These are phyloP conservation scores for Mucor velutinosus DNA, from an alignment of 371 early-diverging fungal species.

Conservation along the genomic window DNA sequence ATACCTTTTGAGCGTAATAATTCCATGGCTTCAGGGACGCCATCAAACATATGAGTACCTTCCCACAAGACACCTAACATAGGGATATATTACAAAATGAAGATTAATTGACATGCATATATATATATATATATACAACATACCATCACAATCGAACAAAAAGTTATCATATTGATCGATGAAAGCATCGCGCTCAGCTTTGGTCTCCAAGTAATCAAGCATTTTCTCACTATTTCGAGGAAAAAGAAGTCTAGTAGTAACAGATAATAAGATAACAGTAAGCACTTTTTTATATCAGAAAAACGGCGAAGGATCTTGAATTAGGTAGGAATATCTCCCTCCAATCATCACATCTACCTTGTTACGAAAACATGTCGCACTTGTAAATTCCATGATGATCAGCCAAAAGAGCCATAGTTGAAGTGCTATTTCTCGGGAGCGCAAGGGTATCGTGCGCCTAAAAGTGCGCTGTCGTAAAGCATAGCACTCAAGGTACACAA, in stretches of 20 bases:
- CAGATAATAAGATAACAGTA: neutral
- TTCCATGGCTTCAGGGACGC: conserved; percentile 71
- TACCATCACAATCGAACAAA: conserved; percentile 96
- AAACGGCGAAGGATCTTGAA: neutral
- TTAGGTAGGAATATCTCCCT: neutral
- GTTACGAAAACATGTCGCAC: neutral
- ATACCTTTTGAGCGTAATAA: conserved; percentile 73
- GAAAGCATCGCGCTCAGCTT: conserved; percentile 30
- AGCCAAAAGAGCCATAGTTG: neutral
- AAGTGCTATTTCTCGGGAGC: neutral
- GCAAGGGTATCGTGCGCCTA: neutral
- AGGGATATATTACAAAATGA: neutral
- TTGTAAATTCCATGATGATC: neutral
- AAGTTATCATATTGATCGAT: conserved; percentile 86
- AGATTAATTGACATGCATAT: neutral
- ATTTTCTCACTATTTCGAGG: conserved; percentile 7
- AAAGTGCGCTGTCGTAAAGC: neutral
- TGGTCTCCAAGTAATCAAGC: conserved; percentile 31
- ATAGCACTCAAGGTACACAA: neutral
- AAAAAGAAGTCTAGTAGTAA: neutral
- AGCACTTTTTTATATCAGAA: neutral
- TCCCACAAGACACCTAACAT: conserved; percentile 90
- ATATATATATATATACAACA: neutral
- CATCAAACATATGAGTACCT: conserved; percentile 69
- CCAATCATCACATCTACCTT: neutral